Evolutionary conservation across 2,329 filamentous ascomycete genomes (phyloP).

Genomic region (Trichoderma sp.): DNA sequence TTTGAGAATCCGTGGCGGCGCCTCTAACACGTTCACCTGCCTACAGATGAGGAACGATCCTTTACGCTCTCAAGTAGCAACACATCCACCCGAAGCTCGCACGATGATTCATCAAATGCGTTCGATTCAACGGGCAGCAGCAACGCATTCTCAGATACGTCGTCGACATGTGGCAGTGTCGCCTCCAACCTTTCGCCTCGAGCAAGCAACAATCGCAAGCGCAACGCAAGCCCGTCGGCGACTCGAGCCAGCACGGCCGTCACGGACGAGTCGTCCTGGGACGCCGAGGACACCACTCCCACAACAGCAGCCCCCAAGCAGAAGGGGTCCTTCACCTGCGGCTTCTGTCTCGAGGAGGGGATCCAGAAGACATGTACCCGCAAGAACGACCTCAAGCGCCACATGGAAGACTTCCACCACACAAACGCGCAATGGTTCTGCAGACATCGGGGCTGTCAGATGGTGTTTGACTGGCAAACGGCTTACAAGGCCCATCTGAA

Average conservation of each 20-base stretch:
- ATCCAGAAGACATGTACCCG: slow-evolving; percentile 50
- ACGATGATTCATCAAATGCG: slow-evolving; percentile 42
- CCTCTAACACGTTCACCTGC: slow-evolving; percentile 1
- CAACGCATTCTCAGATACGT: slow-evolving; percentile 45
- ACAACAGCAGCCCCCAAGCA: slow-evolving; percentile 40
- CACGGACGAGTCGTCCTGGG: slow-evolving; percentile 32
- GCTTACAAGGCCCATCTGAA: slow-evolving; percentile 53
- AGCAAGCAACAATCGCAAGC: slow-evolving; percentile 40
- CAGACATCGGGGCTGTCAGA: slow-evolving; percentile 47
- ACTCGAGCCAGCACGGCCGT: slow-evolving; percentile 22
- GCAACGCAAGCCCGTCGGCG: slow-evolving; percentile 33
- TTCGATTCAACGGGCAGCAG: slow-evolving; percentile 43
- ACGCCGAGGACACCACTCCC: slow-evolving; percentile 32
- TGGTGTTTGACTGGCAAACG: slow-evolving; percentile 52
- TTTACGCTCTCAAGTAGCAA: slow-evolving; percentile 41
- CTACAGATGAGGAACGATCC: slow-evolving; percentile 39
- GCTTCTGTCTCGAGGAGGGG: slow-evolving; percentile 48
- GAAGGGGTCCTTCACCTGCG: slow-evolving; percentile 45
- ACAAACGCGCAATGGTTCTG: slow-evolving; percentile 52
- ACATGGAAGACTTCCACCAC: slow-evolving; percentile 53
- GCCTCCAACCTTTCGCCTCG: slow-evolving; percentile 46
- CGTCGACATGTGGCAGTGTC: slow-evolving; percentile 45
- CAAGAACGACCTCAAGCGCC: slow-evolving; percentile 53
- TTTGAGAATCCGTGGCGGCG: not conserved
- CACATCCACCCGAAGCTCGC: slow-evolving; percentile 32